phyloP scores from a whole-genome alignment of 2,329 filamentous ascomycete species.

The Fusarium equiseti region DNA sequence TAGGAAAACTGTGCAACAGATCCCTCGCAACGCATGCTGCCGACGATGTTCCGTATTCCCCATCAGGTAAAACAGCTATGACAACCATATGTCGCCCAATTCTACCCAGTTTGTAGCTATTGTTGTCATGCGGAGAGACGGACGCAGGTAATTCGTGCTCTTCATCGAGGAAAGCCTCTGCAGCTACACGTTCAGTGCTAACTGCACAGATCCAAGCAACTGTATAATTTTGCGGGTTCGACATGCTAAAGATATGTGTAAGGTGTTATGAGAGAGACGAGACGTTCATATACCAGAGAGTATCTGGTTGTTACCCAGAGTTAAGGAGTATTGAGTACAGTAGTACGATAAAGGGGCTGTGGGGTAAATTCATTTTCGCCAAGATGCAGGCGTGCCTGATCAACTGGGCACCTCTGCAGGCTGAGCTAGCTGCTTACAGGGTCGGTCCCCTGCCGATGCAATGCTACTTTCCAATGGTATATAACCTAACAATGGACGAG shows the following conservation, averaged over 20 bases:
- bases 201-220: neutral
- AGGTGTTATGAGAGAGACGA: no score
- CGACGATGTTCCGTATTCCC: rapidly evolving
- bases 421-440: no score
- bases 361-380: no score
- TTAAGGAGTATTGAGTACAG: no score
- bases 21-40: neutral
- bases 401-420: no score
- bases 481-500: no score
- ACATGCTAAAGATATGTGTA: rapidly evolving
- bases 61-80: rapidly evolving
- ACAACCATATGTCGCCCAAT: neutral
- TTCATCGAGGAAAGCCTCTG: neutral
- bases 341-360: no score
- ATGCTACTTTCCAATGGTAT: no score
- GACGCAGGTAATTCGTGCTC: rapidly evolving
- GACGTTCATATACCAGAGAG: no score
- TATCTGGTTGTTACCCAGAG: no score
- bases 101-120: neutral
- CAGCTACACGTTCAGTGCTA: neutral
- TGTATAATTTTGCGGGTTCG: neutral
- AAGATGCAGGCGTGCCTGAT: no score
- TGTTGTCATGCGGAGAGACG: neutral
- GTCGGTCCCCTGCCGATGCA: no score
- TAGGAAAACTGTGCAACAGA: rapidly evolving